Conservation (phyloP, 352 stramenopile species). For the Phytopythium boreale region DNA sequence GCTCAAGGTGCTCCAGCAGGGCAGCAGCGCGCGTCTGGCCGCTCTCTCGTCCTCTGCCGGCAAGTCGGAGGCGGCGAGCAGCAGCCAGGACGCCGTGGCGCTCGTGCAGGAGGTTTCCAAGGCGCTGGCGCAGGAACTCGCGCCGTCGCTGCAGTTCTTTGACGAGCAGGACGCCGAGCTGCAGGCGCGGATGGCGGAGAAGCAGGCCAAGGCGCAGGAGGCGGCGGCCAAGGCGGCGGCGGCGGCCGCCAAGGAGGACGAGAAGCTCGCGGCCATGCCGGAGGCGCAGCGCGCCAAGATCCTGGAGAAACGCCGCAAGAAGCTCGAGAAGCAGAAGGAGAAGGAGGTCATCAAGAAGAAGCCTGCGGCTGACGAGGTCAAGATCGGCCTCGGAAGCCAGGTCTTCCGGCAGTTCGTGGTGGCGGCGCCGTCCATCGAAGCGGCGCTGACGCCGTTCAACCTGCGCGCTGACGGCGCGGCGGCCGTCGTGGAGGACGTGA, state of each 20-base stretch:
- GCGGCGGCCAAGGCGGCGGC: slow-evolving; percentile 67
- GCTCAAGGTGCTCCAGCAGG: slow-evolving; percentile 52
- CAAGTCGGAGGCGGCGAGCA: slow-evolving; percentile 6
- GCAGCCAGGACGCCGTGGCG: slow-evolving; percentile 25
- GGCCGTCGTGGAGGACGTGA: slow-evolving; percentile 60
- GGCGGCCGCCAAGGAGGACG: slow-evolving; percentile 76
- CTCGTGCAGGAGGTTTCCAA: slow-evolving; percentile 42
- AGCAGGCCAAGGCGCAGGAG: slow-evolving; percentile 59
- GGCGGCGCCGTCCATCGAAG: slow-evolving; percentile 9
- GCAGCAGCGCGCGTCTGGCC: slow-evolving; percentile 50
- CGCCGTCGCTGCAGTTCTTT: slow-evolving; percentile 54
- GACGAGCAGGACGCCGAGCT: slow-evolving; percentile 56
- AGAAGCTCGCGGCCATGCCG: slow-evolving; percentile 74
- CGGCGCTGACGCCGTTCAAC: slow-evolving; percentile 56
- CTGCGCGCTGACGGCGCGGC: slow-evolving; percentile 39
- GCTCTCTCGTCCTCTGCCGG: slow-evolving; percentile 10
- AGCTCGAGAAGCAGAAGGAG: slow-evolving; percentile 80
- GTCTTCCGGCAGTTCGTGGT: slow-evolving; percentile 57
- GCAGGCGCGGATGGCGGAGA: slow-evolving; percentile 49
- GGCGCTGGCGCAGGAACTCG: slow-evolving; percentile 46
- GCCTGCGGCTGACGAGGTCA: slow-evolving; percentile 58
- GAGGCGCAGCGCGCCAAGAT: slow-evolving; percentile 75
- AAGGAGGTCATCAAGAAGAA: slow-evolving; percentile 80
- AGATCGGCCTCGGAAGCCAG: slow-evolving; percentile 61
- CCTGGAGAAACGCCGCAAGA: slow-evolving; percentile 80